Evolutionary conservation across 2,329 filamentous ascomycete genomes (phyloP).

Genomic region (Beauveria brongniartii): DNA sequence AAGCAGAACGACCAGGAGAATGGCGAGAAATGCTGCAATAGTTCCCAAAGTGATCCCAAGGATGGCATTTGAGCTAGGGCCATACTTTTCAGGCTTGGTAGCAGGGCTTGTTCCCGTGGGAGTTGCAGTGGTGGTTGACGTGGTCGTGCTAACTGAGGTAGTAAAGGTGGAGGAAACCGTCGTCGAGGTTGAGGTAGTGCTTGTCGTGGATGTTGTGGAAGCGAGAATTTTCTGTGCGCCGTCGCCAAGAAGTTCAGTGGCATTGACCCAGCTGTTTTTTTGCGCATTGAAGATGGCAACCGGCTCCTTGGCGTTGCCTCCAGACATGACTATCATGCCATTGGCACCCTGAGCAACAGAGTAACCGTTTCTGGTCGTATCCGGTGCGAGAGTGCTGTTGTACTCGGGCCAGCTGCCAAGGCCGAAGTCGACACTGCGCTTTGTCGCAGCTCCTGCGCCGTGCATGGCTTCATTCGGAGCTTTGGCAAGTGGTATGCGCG

Average conservation of each 20-base stretch:
- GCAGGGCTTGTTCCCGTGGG: slow-evolving; percentile 19
- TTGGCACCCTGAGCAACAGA: slow-evolving; percentile 60
- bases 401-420: slow-evolving; percentile 67
- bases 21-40: slow-evolving; percentile 62
- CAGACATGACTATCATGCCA: slow-evolving; percentile 69
- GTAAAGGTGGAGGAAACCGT: slow-evolving; percentile 18
- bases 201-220: slow-evolving; percentile 19
- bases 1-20: slow-evolving; percentile 67
- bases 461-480: background rate
- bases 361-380: slow-evolving; percentile 54
- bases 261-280: slow-evolving; percentile 71
- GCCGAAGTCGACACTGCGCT: slow-evolving; percentile 43
- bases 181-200: slow-evolving; percentile 18
- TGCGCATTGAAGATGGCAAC: slow-evolving; percentile 70
- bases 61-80: slow-evolving; percentile 45
- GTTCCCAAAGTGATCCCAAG: slow-evolving; percentile 76
- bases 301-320: slow-evolving; percentile 59
- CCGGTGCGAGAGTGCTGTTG: slow-evolving; percentile 64
- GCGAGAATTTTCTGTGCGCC: slow-evolving; percentile 32
- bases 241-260: slow-evolving; percentile 52
- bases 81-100: slow-evolving; percentile 24
- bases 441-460: slow-evolving; percentile 1
- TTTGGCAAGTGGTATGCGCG: background rate
- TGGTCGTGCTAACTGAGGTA: slow-evolving; percentile 19
- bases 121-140: slow-evolving; percentile 3